These are phyloP conservation scores for Yamadazyma conglobata DNA, from an alignment of 1,139 yeast genomes.

Conservation along the genomic window DNA sequence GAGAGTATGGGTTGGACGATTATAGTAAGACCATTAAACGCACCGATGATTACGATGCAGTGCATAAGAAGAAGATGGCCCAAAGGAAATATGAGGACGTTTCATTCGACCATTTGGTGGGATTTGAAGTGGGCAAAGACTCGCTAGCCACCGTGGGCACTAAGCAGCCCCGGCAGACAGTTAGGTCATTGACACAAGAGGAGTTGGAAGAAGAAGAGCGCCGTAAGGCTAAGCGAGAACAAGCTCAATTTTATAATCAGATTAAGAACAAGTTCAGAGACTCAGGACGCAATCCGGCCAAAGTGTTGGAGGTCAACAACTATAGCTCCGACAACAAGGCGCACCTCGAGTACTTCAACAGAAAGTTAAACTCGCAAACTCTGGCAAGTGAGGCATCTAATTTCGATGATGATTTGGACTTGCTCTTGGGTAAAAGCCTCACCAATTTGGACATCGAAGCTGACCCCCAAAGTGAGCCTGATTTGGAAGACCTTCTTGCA, in stretches of 20 bases:
- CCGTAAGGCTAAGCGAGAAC: conserved; percentile 24
- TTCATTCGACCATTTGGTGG: conserved; percentile 29
- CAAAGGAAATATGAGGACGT: conserved; percentile 23
- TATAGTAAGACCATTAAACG: conserved; percentile 25
- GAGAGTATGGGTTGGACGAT: conserved; percentile 39
- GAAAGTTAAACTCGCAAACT: conserved; percentile 16
- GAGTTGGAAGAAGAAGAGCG: conserved; percentile 26
- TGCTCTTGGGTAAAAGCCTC: conserved; percentile 7
- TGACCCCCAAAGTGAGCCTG: too few relatives aligned
- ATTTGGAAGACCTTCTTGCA: too few relatives aligned
- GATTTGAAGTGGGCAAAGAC: conserved; percentile 34
- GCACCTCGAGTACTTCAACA: conserved; percentile 28
- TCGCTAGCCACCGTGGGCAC: conserved; percentile 9
- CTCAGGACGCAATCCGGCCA: conserved; percentile 9
- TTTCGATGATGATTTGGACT: conserved; percentile 18
- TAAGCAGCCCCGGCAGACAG: conserved; percentile 7
- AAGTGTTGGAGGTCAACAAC: conserved; percentile 40
- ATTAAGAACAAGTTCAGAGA: conserved; percentile 26
- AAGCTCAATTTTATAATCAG: conserved; percentile 26
- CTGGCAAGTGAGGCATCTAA: conserved; percentile 6
- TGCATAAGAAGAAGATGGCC: conserved; percentile 19
- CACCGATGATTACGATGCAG: conserved; percentile 29
- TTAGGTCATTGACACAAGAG: conserved; percentile 22
- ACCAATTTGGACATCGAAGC: too few relatives aligned
- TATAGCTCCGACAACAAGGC: conserved; percentile 21